phyloP scores from a whole-genome alignment of 75 land plant species.

The Cunninghamia lanceolata region DNA sequence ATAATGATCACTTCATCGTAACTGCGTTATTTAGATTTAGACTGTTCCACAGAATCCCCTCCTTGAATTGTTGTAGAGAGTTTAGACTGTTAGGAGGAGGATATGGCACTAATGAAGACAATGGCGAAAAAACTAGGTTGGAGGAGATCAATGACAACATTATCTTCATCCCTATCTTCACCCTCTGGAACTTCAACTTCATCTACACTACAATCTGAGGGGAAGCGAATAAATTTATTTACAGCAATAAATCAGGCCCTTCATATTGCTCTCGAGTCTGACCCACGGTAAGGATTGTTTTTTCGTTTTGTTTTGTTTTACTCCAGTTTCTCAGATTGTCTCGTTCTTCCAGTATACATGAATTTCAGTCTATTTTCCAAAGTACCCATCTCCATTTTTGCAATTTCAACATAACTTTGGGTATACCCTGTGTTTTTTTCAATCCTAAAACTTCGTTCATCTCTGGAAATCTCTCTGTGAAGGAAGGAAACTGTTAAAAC shows the following conservation, averaged over 20 bases:
- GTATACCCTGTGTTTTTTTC: no score
- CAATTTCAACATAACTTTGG: no score
- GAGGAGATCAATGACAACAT: background rate
- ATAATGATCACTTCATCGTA: no score
- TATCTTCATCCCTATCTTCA: background rate
- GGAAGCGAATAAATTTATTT: constrained; percentile 64
- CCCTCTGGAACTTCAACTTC: background rate
- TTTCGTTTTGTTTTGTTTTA: no score
- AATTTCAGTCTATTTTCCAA: no score
- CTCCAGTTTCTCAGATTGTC: background rate
- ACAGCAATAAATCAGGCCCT: constrained; percentile 94
- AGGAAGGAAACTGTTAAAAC: no score
- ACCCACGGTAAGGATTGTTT: constrained; percentile 56
- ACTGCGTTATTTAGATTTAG: no score
- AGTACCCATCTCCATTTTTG: no score
- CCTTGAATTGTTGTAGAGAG: no score
- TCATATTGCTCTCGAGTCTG: constrained; percentile 81
- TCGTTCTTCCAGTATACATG: background rate
- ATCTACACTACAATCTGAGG: background rate
- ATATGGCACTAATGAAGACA: background rate
- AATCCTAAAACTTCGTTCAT: no score
- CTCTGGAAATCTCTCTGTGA: no score
- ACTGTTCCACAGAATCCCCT: no score
- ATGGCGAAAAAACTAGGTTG: background rate
- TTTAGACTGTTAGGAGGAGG: background rate